A percentile compares a stretch with the other conserved stretches of the same genome.
These are phyloP conservation scores for Cercospora berteroae DNA, from an alignment of 2,329 filamentous ascomycete genomes.

Conservation along the genomic window DNA sequence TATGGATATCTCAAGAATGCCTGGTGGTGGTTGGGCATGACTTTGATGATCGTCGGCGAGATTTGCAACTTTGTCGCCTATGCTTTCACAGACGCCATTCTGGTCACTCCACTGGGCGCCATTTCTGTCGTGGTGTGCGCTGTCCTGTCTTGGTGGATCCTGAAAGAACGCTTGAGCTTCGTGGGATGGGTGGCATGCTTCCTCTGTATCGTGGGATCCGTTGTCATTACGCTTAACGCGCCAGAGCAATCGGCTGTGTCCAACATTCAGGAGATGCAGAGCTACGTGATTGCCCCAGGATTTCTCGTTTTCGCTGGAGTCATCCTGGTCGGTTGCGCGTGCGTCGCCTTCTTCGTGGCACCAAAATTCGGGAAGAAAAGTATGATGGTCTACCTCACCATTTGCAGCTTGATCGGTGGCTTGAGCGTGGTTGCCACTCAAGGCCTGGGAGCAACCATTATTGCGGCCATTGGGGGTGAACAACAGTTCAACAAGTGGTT, in stretches of 20 bases:
- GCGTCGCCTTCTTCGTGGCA: constrained; percentile 75
- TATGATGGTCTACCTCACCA: constrained; percentile 95
- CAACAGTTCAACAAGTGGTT: constrained; percentile 98
- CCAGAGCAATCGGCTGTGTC: constrained; percentile 80
- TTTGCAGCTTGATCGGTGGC: constrained; percentile 92
- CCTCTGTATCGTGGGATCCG: constrained; percentile 86
- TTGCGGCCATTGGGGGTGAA: constrained; percentile 77
- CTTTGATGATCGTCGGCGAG: constrained; percentile 92
- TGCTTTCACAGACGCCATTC: constrained; percentile 91
- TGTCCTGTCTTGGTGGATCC: constrained; percentile 85
- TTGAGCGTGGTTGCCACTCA: constrained; percentile 94
- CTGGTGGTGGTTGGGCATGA: constrained; percentile 97
- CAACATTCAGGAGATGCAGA: constrained; percentile 88
- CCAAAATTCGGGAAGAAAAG: constrained; percentile 92
- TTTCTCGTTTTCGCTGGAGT: constrained; percentile 84
- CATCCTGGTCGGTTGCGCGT: constrained; percentile 68
- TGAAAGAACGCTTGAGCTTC: constrained; percentile 93
- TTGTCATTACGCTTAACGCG: constrained; percentile 93
- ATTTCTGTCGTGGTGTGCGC: constrained; percentile 90
- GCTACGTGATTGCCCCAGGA: constrained; percentile 78
- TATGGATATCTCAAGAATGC: constrained; percentile 95
- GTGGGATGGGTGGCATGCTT: constrained; percentile 96
- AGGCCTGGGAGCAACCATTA: constrained; percentile 84
- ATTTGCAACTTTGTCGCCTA: constrained; percentile 97
- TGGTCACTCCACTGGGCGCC: constrained; percentile 89